These are phyloP conservation scores for grape (Vitis vinifera) DNA, from an alignment of 164 flowering plant genomes.

Conservation along the genomic window ASM3070453v1 NC_081806.1:19875001-19875500, in stretches of 20 bases:
- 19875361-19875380: constrained; percentile 56
- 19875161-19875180: not conserved
- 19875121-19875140: not conserved
- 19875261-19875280: constrained; percentile 50
- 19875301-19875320: constrained; percentile 50
- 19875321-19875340: constrained; percentile 79
- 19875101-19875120: not conserved
- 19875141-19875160: not conserved
- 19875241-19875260: constrained; percentile 70
- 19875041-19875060: no score
- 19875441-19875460: constrained; percentile 52
- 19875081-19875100: not conserved
- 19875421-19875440: constrained; percentile 97
- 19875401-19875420: constrained; percentile 67
- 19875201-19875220: constrained; percentile 33
- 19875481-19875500: constrained; percentile 47
- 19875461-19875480: constrained; percentile 36
- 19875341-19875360: constrained; percentile 83
- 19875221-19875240: constrained; percentile 71
- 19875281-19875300: constrained; percentile 60
- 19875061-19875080: no score
- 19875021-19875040: not conserved
- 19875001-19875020: not conserved
- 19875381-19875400: constrained; percentile 57
- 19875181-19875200: constrained; percentile 14